These are phyloP conservation scores for Suhomyces taliae DNA, from an alignment of 1,139 yeast genomes.

Conservation along the genomic window DNA sequence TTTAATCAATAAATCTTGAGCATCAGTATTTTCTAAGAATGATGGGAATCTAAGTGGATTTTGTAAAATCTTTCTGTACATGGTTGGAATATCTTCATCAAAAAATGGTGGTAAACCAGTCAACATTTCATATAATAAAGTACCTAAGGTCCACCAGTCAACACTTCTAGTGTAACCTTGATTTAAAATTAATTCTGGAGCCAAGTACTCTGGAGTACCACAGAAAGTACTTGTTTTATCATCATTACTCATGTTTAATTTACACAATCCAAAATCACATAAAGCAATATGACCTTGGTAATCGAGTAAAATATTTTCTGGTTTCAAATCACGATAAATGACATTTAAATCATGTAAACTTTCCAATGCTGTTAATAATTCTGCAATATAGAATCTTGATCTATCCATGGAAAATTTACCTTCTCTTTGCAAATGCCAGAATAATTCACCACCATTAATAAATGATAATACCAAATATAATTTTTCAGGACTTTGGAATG, in stretches of 20 bases:
- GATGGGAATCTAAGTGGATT: constrained; percentile 88
- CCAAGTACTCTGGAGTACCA: constrained; percentile 95
- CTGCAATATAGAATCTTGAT: constrained; percentile 92
- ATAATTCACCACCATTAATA: constrained; percentile 96
- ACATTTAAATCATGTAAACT: constrained; percentile 88
- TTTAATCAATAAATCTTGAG: constrained; percentile 75
- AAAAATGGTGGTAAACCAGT: constrained; percentile 89
- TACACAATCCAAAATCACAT: constrained; percentile 96
- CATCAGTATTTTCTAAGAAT: constrained; percentile 78
- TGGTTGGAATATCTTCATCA: constrained; percentile 89
- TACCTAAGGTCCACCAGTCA: constrained; percentile 98
- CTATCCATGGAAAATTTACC: constrained; percentile 88
- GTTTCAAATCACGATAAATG: constrained; percentile 91
- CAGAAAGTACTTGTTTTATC: constrained; percentile 94
- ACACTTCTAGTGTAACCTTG: constrained; percentile 94
- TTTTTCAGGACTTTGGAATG: constrained; percentile 95
- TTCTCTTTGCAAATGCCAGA: constrained; percentile 89
- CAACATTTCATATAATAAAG: constrained; percentile 89
- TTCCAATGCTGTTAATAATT: constrained; percentile 87
- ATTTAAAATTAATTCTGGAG: constrained; percentile 88
- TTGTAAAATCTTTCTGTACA: constrained; percentile 91
- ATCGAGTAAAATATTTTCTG: constrained; percentile 89
- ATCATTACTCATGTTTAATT: constrained; percentile 84
- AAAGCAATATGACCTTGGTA: constrained; percentile 97
- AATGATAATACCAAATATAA: constrained; percentile 86